Conservation (phyloP, 495 filamentous ascomycete species). For the Talaromyces trachyspermus region DNA sequence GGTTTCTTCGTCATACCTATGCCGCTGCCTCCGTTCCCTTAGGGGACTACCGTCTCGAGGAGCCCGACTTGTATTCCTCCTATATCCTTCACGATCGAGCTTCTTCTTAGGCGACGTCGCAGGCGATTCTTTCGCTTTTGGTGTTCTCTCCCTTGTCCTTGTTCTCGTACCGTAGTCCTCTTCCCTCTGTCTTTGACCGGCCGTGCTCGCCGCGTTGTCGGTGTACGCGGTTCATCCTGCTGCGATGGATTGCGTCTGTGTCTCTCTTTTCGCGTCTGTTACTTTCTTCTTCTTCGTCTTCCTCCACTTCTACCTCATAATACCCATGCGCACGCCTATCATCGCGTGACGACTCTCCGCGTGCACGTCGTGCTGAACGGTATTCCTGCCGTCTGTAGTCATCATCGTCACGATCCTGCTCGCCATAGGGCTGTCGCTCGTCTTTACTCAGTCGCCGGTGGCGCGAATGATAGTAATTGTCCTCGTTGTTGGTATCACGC, state of each 20-base stretch:
- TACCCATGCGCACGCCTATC: constrained; percentile 14
- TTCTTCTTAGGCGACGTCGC: constrained; percentile 28
- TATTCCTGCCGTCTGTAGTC: constrained; percentile 10
- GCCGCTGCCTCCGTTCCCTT: constrained; percentile 15
- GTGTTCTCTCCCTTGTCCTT: constrained; percentile 20
- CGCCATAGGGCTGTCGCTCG: constrained; percentile 11
- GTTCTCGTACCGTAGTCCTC: neutral
- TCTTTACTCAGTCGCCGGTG: constrained; percentile 7
- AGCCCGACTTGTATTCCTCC: constrained; percentile 10
- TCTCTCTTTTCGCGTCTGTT: constrained; percentile 4
- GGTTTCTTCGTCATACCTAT: constrained; percentile 1
- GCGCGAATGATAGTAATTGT: constrained; percentile 16
- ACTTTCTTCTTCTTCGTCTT: constrained; percentile 14
- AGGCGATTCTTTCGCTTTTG: constrained; percentile 28
- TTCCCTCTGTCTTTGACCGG: neutral
- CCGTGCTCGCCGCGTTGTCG: constrained; percentile 2
- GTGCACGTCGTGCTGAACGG: no score
- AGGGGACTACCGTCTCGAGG: constrained; percentile 21
- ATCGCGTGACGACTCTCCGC: constrained; percentile 13
- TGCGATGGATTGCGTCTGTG: neutral
- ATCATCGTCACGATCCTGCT: constrained; percentile 15
- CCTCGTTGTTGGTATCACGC: no score
- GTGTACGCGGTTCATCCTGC: neutral
- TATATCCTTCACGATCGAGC: constrained; percentile 23
- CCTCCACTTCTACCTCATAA: constrained; percentile 13